A percentile compares a stretch with the other conserved stretches of the same genome.
Conservation (phyloP, 106 monocot species). For the Posidonia australis region DNA sequence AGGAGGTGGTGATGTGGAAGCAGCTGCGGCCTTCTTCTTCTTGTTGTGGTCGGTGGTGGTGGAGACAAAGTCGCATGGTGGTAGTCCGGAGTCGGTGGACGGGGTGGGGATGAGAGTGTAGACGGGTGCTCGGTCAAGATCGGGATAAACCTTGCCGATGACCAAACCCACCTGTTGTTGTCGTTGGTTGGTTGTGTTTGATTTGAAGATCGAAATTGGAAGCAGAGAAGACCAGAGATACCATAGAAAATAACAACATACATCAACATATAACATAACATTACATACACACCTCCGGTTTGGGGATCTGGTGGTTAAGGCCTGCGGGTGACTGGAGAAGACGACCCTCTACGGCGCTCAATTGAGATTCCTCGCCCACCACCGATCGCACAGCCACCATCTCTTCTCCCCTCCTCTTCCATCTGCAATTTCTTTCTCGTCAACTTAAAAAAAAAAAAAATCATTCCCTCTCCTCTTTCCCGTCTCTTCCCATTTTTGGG, state of each 20-base stretch:
- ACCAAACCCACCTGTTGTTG: slow-evolving; percentile 48
- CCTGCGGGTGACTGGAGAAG: slow-evolving; percentile 20
- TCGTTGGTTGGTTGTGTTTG: background rate
- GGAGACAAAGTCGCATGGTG: slow-evolving; percentile 44
- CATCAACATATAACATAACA: too few relatives aligned
- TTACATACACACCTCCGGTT: too few relatives aligned
- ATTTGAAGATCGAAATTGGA: background rate
- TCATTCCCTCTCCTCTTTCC: too few relatives aligned
- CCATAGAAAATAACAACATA: too few relatives aligned
- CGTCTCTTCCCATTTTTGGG: too few relatives aligned
- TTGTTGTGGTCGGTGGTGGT: slow-evolving; percentile 23
- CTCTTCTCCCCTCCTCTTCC: too few relatives aligned
- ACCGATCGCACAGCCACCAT: slow-evolving; percentile 61
- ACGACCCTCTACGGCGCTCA: slow-evolving; percentile 51
- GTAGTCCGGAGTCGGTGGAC: slow-evolving; percentile 50
- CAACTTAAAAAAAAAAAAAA: too few relatives aligned
- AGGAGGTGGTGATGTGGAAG: background rate
- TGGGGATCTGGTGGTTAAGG: too few relatives aligned
- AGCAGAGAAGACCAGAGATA: too few relatives aligned
- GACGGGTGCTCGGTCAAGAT: slow-evolving; percentile 45
- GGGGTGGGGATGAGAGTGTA: slow-evolving; percentile 84
- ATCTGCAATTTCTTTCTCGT: too few relatives aligned
- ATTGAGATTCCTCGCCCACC: slow-evolving; percentile 62
- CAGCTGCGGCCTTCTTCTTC: slow-evolving; percentile 24
- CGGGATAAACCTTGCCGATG: slow-evolving; percentile 38